Evolutionary conservation across 495 filamentous ascomycete genomes (phyloP), one percentile per base, ranked within the genome.

Genomic region (Neurospora pannonica): DNA sequence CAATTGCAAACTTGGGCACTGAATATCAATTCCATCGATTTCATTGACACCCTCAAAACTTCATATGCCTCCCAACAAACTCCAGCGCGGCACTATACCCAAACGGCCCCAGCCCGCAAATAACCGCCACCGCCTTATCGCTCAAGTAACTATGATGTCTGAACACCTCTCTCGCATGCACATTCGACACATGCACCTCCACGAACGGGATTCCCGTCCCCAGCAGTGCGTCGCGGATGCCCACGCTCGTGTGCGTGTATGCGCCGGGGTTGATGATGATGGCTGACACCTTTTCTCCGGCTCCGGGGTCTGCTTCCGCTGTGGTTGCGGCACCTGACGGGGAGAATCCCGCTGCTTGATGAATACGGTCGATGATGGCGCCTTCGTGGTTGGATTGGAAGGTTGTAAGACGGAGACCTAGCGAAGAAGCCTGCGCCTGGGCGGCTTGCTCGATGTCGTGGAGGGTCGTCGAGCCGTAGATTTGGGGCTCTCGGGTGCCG

Each of bases 331-430:
- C 11, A 28, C 21, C 24, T 48, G 43, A 11, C 40, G 39, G 77
- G 2, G 71, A 74, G 40, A 76, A 73, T 17, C 81, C 83, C 7
- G 87, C 86, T 2, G 87, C 88, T 0, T 81, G 82, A 11, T 90
- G 89, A 75, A 90, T 89, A 40, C 87, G 85, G 79, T 90, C 89
- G 36, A 90, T 79, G 62, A 92, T 85, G 17, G 85, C 87, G 72
- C 90, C 91, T 78, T 92, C 90, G 79, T 90, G 88, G 82, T 90
- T 90, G 8, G 90, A 90, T 81, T 92, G 90, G 82, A 90, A 90
- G 37, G 82, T 77, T 28, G 85, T 77, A 38, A 92, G 83, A 9
- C 79, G 75, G 28, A 84, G 81, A 38, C 82, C 79, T 28, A 86
- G 79, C 5, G 78, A 74, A 2, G 81, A 70, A 62, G 87, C 86